A percentile compares a stretch with the other conserved stretches of the same genome.
Conservation (phyloP, 2,329 filamentous ascomycete genomes). For the Pezicula radicicola region DNA sequence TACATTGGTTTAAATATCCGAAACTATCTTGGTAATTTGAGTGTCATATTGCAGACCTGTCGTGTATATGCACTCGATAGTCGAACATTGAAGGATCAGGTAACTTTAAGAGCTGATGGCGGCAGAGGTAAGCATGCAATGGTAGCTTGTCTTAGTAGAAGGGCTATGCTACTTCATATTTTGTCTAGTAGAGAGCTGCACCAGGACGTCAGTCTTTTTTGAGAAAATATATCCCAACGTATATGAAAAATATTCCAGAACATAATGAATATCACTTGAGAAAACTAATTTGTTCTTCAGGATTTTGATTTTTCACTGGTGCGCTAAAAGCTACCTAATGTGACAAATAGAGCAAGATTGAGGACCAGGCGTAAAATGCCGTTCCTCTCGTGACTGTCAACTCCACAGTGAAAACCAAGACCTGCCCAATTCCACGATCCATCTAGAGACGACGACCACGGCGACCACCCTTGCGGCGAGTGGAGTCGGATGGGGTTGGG, state of each 20-base stretch:
- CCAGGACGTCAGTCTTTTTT: no score
- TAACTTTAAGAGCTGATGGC: no score
- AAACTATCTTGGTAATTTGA: no score
- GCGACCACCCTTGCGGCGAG: constrained; percentile 99
- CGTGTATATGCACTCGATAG: no score
- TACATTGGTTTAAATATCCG: no score
- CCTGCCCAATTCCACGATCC: constrained; percentile 29
- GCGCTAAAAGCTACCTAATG: constrained; percentile 33
- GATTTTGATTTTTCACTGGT: constrained; percentile 25
- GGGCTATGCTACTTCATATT: no score
- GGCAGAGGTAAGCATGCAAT: no score
- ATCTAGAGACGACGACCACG: constrained; percentile 99
- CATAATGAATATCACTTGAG: not conserved
- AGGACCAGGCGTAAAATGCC: constrained; percentile 63
- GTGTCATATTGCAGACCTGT: no score
- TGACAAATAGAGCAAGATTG: constrained; percentile 51
- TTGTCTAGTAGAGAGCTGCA: no score
- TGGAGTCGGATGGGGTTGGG: constrained; percentile 98
- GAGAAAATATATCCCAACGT: no score
- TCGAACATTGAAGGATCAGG: no score
- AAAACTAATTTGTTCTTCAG: constrained; percentile 4
- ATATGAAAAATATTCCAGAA: not conserved
- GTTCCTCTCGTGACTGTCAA: constrained; percentile 73
- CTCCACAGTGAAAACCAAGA: constrained; percentile 51
- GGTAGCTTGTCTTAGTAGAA: no score